phyloP scores from a whole-genome alignment of 75 land plant genomes.

The Cryptomeria japonica region DNA sequence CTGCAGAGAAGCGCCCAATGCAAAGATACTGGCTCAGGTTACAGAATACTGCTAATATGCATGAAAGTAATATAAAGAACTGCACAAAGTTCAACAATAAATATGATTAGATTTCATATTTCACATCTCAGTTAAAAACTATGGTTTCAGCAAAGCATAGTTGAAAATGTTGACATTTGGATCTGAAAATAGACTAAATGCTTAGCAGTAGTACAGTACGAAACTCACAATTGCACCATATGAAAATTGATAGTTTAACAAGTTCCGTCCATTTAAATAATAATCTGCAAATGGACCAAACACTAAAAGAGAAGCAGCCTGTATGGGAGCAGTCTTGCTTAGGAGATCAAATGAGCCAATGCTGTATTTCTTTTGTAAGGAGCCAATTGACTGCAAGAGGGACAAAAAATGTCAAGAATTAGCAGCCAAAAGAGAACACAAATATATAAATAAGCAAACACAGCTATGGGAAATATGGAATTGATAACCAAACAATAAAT shows the following conservation, averaged over 20 bases:
- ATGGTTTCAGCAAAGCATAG: background rate
- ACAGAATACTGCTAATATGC: conserved; percentile 63
- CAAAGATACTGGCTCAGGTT: conserved; percentile 80
- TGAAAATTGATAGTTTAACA: conserved; percentile 45
- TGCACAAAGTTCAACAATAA: conserved; percentile 28
- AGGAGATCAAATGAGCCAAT: conserved; percentile 77
- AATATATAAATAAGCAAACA: background rate
- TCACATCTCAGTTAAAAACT: background rate
- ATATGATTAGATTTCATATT: conserved; percentile 3
- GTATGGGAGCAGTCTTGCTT: conserved; percentile 77
- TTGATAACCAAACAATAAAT: background rate
- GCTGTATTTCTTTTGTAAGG: conserved; percentile 66
- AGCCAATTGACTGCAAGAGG: conserved; percentile 59
- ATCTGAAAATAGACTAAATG: conserved; percentile 2
- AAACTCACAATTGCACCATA: conserved; percentile 65
- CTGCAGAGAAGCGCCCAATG: conserved; percentile 84
- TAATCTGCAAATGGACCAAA: conserved; percentile 75
- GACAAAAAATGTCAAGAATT: conserved; percentile 5
- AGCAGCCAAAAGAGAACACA: background rate
- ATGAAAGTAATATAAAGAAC: conserved; percentile 72
- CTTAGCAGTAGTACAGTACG: background rate
- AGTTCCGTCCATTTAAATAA: conserved; percentile 36
- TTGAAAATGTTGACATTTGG: background rate
- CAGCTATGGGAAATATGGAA: background rate
- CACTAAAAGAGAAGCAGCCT: conserved; percentile 57